Evolutionary conservation across 1,284 basidiomycete species (phyloP), one percentile per base, ranked within the genome.

Genomic region (Cryptococcus amylolentus): DNA sequence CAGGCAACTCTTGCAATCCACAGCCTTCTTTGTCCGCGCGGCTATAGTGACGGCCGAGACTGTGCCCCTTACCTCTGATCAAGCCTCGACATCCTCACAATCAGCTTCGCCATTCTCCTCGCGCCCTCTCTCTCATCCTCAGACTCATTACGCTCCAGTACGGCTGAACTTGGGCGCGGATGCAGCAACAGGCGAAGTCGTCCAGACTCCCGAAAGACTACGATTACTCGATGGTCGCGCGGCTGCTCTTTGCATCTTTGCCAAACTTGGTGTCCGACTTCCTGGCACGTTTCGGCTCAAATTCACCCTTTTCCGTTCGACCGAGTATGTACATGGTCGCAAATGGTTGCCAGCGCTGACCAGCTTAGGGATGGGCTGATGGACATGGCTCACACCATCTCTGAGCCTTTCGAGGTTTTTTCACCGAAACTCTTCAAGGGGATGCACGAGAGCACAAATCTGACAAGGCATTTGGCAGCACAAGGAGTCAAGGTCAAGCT

Each of bases 401-500:
- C 76, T 1, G 74, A 76, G 7, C 60, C 66, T 12, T 79, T 79
- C 48, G 75, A 78, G 54, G 78, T 79, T 18, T 78, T 75, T 54
- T 78, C 76, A 18, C 78, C 78, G 8, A 79, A 79, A 54, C 63
- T 75, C 10, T 79, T 78, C 69, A 75, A 71, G 45, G 78, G 78
- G 23, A 79, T 79, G 78, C 68, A 70, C 14, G 73, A 75, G 42
- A 75, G 72, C 46, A 79, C 78, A 0, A 55, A 66, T 4, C 58
- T 79, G 10, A 79, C 78, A 0, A 63, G 76, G 5, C 76, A 78
- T 55, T 67, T 79, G 8, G 78, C 78, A 0, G 68, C 70, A 16
- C 78, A 79, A 55, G 78, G 78, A 0, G 61, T 77, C 40, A 79
- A 78, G 61, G 71, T 79, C 55, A 79, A 79, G 64, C 62, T 79